Evolutionary conservation across 192 early-diverging fungal genomes (phyloP), one percentile per base, ranked within the genome.

Genomic region (Mortierella claussenii): DNA sequence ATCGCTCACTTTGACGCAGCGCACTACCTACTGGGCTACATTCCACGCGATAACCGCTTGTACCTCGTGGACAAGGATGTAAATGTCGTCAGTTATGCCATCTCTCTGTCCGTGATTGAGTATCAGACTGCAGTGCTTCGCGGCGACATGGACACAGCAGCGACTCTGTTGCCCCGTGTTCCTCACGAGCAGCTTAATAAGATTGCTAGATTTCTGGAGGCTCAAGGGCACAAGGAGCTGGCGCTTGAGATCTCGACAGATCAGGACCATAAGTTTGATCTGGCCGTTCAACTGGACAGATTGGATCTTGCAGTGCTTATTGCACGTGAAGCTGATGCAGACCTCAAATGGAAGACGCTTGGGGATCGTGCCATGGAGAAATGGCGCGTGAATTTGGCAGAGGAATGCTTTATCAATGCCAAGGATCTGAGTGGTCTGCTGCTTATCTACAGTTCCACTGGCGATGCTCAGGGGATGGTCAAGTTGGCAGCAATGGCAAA

Each of bases 121-220:
- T 99, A 99, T 81, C 98, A 99, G 80, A 98, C 96, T 5, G 96
- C 96, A 7, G 88, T 98, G 55, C 85, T 99, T 44, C 93, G 96
- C 40, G 97, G 95, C 18, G 98, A 99, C 79, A 70, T 95, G 57
- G 95, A 89, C 18, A 68, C 87, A 18, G 98, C 98, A 18, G 89
- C 85, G 20, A 68, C 81, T 32, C 65, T 98, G 54, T 82, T 99
- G 56, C 94, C 96, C 9, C 86, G 82, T n/a, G 87, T 99, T 6
- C 93, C 97, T 45, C 65, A 81, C 5, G 93, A 94, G 66, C 96
- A 99, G 79, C 84, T 93, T 27, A 93, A 94, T 75, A 87, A 91
- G 46, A 89, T 99, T 65, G 98, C 98, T 21, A 81, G 95, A 37
- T 99, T 99, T 87, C 85, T 99, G 55, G 97, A 98, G 66, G 89